Percentiles rank a stretch among this genome's conserved stretches.
These are phyloP conservation scores for Venustampulla echinocandica DNA, from an alignment of 495 filamentous ascomycete genomes.

Conservation along the genomic window DNA sequence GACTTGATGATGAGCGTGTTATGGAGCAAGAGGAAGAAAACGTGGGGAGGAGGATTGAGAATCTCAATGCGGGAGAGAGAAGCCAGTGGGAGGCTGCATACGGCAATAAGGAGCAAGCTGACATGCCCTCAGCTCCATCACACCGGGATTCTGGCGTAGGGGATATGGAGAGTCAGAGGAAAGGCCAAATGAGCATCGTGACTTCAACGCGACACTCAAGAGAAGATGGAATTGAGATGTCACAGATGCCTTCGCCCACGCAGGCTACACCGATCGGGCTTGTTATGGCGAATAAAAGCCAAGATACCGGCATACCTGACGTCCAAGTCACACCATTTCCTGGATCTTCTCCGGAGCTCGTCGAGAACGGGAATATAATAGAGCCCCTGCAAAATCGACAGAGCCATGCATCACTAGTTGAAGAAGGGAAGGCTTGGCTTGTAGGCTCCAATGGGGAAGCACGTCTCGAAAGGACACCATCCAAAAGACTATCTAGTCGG, in stretches of 20 bases:
- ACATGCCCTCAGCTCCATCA: conserved; percentile 8
- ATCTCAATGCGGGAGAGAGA: conserved; percentile 56
- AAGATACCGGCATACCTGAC: conserved; percentile 26
- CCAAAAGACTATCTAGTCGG: conserved; percentile 13
- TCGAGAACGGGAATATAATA: conserved; percentile 11
- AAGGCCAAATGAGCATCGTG: conserved; percentile 30
- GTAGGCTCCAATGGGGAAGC: conserved; percentile 25
- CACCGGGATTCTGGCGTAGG: conserved; percentile 45
- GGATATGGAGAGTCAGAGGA: conserved; percentile 44
- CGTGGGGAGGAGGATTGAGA: conserved; percentile 57
- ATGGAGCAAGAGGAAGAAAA: conserved; percentile 64
- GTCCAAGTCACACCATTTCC: conserved; percentile 34
- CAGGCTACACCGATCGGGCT: conserved; percentile 25
- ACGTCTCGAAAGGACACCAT: conserved; percentile 16
- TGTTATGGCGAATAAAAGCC: conserved; percentile 23
- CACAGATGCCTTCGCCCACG: conserved; percentile 23
- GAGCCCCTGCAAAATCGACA: conserved; percentile 14
- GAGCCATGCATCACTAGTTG: conserved; percentile 11
- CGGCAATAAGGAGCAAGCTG: conserved; percentile 39
- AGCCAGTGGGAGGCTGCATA: conserved; percentile 76
- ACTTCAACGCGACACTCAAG: conserved; percentile 23
- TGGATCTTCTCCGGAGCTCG: conserved; percentile 9
- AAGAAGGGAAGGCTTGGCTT: conserved; percentile 30
- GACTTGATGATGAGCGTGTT: conserved; percentile 46
- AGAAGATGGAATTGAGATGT: conserved; percentile 29